Base-by-base conservation (phyloP, 176 grass and related monocot species). In the Carex parvula region DNA sequence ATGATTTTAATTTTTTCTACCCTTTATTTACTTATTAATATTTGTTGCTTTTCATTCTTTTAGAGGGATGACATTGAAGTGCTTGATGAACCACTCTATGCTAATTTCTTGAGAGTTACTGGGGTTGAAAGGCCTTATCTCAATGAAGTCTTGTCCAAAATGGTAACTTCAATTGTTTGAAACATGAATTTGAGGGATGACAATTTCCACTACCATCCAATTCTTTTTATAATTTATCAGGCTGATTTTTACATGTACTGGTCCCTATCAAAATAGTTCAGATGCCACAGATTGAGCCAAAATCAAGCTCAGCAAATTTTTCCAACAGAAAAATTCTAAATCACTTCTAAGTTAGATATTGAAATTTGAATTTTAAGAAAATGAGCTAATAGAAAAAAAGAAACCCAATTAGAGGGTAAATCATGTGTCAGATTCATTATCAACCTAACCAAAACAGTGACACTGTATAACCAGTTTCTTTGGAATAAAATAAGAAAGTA, bases 21-120 rank as follows among this genome's bases (percentile, higher is more conserved):
- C 21, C n/a, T 20, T 58, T 67, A 53, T 48, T 50, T 8, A 17
- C 73, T 41, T 12, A 64, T 81, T 76, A 21, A 22, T 57, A 54
- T 20, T 82, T 21, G 20, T 3, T 71, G 72, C 12, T 39, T 82
- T 81, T 52, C 20, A n/a, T 22, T 90, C 56, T 20, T 29, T 5
- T 39, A 98, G 95, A 93, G 92, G 86, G 95, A 93, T 83, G 92
- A 95, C 70, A 95, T 84, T 79, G 92, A 95, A 62, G 92, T 98
- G 80, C 84, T 98, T 14, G 95, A 98, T 84, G 95, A 98, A 84
- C 95, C 95, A 37, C 91, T 98, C 75, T 98, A 98, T 80, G 92
- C 91, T 3, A 95, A 98, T 62, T 93, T 93, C 84, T 85, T 98
- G 83, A 88, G 44, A 3, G 68, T 83, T 76, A 93, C 92, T 4